These are phyloP conservation scores for Colletotrichum sp. DNA, from an alignment of 2,329 filamentous ascomycete species.

Conservation along the genomic window DNA sequence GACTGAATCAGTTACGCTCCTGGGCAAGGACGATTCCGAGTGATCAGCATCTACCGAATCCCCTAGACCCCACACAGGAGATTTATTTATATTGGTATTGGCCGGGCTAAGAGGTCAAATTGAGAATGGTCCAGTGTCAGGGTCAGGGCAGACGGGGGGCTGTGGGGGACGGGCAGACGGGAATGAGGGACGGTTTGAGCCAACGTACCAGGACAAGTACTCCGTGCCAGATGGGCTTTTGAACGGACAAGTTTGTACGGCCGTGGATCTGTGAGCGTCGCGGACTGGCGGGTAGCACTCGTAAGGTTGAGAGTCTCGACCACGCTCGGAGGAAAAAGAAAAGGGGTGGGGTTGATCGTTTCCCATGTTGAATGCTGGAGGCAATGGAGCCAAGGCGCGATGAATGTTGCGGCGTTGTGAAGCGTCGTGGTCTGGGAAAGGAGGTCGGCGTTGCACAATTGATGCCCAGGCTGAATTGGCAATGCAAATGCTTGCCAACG, in stretches of 20 bases:
- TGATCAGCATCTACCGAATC: conserved; percentile 18
- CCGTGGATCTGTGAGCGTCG: background rate
- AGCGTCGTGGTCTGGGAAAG: background rate
- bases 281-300: background rate
- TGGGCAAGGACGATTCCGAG: conserved; percentile 7
- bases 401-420: background rate
- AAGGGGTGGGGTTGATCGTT: background rate
- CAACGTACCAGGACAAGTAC: background rate
- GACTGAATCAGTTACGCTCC: conserved; percentile 8
- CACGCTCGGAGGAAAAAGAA: background rate
- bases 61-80: conserved; percentile 4
- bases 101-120: background rate
- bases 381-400: background rate
- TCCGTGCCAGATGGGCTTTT: background rate
- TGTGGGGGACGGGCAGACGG: background rate
- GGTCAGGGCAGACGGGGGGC: conserved; percentile 8
- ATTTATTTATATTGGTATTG: conserved; percentile 18
- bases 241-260: background rate
- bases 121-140: background rate
- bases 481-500: background rate
- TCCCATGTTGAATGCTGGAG: background rate
- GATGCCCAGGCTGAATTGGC: background rate
- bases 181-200: background rate
- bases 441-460: background rate
- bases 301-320: background rate